Percentiles rank a stretch among this genome's conserved stretches.
These are phyloP conservation scores for Pythium volutum DNA, from an alignment of 352 stramenopile species.

Conservation along the genomic window DNA sequence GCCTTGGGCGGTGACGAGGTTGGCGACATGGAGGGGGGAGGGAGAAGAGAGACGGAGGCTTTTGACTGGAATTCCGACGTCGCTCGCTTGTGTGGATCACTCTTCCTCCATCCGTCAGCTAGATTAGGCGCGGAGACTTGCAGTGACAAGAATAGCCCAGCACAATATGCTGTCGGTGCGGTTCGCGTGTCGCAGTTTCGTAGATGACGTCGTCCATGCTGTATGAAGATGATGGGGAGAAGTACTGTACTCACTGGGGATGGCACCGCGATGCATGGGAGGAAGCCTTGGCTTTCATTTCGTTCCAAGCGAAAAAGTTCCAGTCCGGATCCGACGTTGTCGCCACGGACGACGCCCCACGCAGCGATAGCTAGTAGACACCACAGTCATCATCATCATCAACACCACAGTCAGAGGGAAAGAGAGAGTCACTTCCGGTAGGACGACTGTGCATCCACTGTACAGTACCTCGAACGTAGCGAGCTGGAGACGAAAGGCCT, in stretches of 20 bases:
- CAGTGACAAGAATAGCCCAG: slow-evolving; percentile 4
- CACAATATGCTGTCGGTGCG: neutral
- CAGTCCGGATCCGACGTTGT: slow-evolving; percentile 55
- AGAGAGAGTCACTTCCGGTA: neutral
- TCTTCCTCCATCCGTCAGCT: neutral
- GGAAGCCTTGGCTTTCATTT: slow-evolving; percentile 38
- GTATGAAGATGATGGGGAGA: too few species aligned
- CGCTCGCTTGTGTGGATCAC: too few species aligned
- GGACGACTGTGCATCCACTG: too few species aligned
- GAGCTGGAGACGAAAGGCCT: slow-evolving; percentile 62
- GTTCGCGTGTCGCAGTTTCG: neutral
- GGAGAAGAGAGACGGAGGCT: neutral
- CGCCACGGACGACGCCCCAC: slow-evolving; percentile 50
- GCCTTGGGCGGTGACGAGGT: slow-evolving; percentile 23
- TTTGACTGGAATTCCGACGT: too few species aligned
- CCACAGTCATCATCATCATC: neutral
- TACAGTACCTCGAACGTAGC: slow-evolving; percentile 53
- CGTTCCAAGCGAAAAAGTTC: slow-evolving; percentile 74
- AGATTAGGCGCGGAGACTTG: neutral
- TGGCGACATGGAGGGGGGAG: slow-evolving; percentile 1
- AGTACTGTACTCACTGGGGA: too few species aligned
- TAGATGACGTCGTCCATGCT: neutral
- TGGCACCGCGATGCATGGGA: too few species aligned
- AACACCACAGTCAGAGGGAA: neutral
- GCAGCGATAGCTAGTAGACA: slow-evolving; percentile 38